Base-by-base conservation (phyloP, 768 basidiomycete genomes). In the Phylloporus arenicola region DNA sequence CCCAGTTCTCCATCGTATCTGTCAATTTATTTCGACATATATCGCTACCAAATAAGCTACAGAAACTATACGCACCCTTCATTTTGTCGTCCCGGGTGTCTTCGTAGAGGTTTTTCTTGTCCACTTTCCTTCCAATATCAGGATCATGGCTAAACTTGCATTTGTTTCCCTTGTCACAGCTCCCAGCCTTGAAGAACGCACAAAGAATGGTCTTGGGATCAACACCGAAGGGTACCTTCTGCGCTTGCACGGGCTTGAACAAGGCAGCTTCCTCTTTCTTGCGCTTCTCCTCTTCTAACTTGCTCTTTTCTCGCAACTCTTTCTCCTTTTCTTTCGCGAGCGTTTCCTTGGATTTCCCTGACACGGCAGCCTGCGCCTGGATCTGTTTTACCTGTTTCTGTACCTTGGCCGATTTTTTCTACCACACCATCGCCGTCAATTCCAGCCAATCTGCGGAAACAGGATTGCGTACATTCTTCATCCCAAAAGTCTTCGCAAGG, bases 1-100 rank as follows among this genome's bases (percentile, higher is more conserved):
- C 92, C 96, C 96, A 99, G 54, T 75, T 83, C 59, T 96, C 93
- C 96, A 98, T 98, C 11, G 92, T 93, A 71, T 98, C 94, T 93
- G 56, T 33, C 31, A 37, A 19, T 57, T 43, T 4, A 12, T 31
- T 37, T 34, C 27, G 27, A 38, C 41, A 16, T 24, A 43, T 24
- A 39, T 54, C 20, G 55, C 35, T 25, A 41, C 34, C 19, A 9
- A 24, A 1, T 13, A 35, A 16, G 25, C 6, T 31, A 51, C 7
- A 33, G 30, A 43, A 5, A 29, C 2, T 43, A 25, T 31, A 71
- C 80, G 24, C 54, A 89, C 91, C 90, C 45, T 72, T 68, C 59
- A 78, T 63, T 70, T 93, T 87, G 54, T 92, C 88, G 65, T 88
- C 89, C 54, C 95, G 76, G 47, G 66, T 75, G 67, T 99, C 96